Evolutionary conservation across 1,284 basidiomycete species (phyloP).

Genomic region (Microbotryum scabiosae): DNA sequence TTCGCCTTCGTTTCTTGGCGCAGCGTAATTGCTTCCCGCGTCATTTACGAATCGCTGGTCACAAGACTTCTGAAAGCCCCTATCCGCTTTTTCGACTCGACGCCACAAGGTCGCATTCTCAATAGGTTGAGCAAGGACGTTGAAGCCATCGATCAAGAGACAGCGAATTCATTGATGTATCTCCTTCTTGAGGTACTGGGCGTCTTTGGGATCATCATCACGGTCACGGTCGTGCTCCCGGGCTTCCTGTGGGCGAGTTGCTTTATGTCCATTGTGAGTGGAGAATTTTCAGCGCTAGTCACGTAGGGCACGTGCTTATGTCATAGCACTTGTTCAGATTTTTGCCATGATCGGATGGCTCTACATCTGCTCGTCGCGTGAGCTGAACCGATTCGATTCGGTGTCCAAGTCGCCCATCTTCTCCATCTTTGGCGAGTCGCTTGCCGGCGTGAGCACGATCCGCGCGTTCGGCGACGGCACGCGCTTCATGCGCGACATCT

Average conservation of each 20-base stretch:
- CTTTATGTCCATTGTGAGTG: conserved; percentile 38
- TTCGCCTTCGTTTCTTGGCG: conserved; percentile 26
- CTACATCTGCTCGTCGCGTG: conserved; percentile 46
- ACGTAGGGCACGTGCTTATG: too few relatives aligned
- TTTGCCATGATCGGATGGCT: conserved; percentile 18
- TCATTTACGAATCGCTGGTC: conserved; percentile 28
- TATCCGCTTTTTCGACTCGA: conserved; percentile 33
- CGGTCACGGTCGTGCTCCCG: conserved; percentile 34
- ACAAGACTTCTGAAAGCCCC: conserved; percentile 25
- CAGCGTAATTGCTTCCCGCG: conserved; percentile 23
- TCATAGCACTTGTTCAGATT: too few relatives aligned
- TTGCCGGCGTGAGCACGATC: conserved; percentile 46
- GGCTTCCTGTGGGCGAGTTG: conserved; percentile 42
- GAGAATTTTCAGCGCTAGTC: too few relatives aligned
- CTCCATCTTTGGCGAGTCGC: conserved; percentile 38
- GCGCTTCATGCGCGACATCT: conserved; percentile 44
- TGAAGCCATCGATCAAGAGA: conserved; percentile 46
- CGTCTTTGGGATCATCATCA: conserved; percentile 27
- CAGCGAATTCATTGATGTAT: conserved; percentile 26
- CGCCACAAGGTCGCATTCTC: conserved; percentile 45
- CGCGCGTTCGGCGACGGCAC: conserved; percentile 47
- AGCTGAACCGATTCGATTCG: conserved; percentile 40
- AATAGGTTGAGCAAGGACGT: conserved; percentile 43
- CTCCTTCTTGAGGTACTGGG: neutral
- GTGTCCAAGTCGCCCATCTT: conserved; percentile 40